Evolutionary conservation across 73 alveolate species (phyloP).

Genomic region (Tetrahymena thermophila): DNA sequence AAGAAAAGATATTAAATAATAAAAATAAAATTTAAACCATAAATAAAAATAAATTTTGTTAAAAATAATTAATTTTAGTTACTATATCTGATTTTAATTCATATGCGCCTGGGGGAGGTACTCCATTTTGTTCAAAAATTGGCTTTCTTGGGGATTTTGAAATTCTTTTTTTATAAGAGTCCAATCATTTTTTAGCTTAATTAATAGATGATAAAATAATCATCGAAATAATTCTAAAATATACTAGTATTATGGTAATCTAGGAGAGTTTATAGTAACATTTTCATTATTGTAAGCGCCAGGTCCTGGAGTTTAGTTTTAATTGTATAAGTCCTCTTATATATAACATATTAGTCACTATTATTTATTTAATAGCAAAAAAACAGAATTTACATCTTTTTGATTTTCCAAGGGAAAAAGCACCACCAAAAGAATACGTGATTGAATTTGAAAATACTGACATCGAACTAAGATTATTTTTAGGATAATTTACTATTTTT

Average conservation of each 20-base stretch:
- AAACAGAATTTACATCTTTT: not conserved
- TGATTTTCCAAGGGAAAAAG: not conserved
- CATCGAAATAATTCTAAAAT: not conserved
- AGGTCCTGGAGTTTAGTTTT: not conserved
- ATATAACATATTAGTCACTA: not conserved
- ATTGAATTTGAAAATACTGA: not conserved
- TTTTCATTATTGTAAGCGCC: not conserved
- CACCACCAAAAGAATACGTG: not conserved
- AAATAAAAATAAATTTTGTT: too few species aligned
- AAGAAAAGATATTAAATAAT: too few species aligned
- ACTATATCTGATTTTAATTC: not conserved
- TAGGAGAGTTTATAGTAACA: not conserved
- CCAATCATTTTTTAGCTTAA: too few species aligned
- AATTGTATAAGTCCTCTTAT: not conserved
- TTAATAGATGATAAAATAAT: too few species aligned
- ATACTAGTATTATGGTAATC: not conserved
- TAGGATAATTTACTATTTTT: not conserved
- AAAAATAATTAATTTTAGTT: not conserved
- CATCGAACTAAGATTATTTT: not conserved
- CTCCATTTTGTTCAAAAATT: not conserved
- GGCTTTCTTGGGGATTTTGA: not conserved
- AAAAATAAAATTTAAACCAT: too few species aligned
- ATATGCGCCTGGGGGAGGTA: not conserved
- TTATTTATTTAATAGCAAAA: not conserved
- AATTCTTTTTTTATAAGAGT: not conserved